phyloP scores from a whole-genome alignment of 2,329 filamentous ascomycete species.

The Mariannaea sp. region DNA sequence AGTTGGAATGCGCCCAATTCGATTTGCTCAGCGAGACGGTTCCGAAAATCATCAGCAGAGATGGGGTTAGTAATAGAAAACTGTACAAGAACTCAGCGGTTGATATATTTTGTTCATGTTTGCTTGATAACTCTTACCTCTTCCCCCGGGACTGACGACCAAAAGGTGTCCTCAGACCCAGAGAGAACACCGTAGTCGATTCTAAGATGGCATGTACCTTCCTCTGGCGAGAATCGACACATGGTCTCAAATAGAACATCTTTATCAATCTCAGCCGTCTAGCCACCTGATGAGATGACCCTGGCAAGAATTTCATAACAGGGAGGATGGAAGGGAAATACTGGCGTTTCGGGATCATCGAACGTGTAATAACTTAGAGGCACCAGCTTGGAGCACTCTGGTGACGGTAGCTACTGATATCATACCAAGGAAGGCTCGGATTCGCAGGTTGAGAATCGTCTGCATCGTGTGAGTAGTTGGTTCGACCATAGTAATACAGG shows the following conservation, averaged over 20 bases:
- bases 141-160: slow-evolving; percentile 12
- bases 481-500: background rate
- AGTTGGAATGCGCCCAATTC: background rate
- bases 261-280: background rate
- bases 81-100: background rate
- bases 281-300: background rate
- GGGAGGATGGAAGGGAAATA: slow-evolving; percentile 13
- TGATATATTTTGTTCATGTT: background rate
- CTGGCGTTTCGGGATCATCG: background rate
- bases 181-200: slow-evolving; percentile 10
- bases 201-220: background rate
- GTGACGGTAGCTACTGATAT: background rate
- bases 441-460: slow-evolving; percentile 1
- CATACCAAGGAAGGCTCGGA: slow-evolving; percentile 13
- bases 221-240: background rate
- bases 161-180: background rate
- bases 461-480: background rate
- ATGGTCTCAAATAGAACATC: slow-evolving; percentile 6
- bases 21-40: background rate
- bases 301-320: slow-evolving; percentile 2
- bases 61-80: slow-evolving; percentile 7
- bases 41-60: background rate
- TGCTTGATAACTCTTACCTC: slow-evolving; percentile 5
- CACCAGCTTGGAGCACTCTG: background rate
- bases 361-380: background rate